Percentiles rank a stretch among this genome's conserved stretches.
Conservation (phyloP, 2,329 filamentous ascomycete genomes). For the Ceratocystis albifundus region DNA sequence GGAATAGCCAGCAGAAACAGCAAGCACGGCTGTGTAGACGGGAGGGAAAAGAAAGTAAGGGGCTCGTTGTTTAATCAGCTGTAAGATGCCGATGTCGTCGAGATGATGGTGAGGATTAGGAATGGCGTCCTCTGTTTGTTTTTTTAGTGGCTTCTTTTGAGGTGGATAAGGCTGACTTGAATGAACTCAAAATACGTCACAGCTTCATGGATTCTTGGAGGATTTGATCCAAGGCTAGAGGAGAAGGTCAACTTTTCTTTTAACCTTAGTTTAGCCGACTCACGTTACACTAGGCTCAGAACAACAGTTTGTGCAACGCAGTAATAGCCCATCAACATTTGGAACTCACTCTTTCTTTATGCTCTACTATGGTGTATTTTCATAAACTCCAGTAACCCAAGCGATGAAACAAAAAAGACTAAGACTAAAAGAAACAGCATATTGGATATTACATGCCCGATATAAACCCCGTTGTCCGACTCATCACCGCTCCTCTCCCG, state of each 20-base stretch:
- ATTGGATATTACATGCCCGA: constrained; percentile 6
- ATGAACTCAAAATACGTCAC: constrained; percentile 7
- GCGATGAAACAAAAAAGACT: constrained; percentile 11
- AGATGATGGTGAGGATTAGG: not conserved
- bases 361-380: constrained; percentile 17
- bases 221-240: constrained; percentile 1
- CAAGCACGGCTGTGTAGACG: not conserved
- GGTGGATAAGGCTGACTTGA: not conserved
- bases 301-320: not conserved
- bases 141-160: not conserved
- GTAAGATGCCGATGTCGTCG: too few species aligned
- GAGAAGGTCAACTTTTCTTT: not conserved
- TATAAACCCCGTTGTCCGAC: constrained; percentile 10
- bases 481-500: not conserved
- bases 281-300: not conserved
- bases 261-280: not conserved
- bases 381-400: constrained; percentile 18
- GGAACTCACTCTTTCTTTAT: too few species aligned
- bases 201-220: not conserved
- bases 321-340: not conserved
- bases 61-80: too few species aligned
- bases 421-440: constrained; percentile 12
- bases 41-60: too few species aligned
- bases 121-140: not conserved
- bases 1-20: not conserved